Conservation (phyloP, 768 basidiomycete species). For the Cystoderma amianthinum region DNA sequence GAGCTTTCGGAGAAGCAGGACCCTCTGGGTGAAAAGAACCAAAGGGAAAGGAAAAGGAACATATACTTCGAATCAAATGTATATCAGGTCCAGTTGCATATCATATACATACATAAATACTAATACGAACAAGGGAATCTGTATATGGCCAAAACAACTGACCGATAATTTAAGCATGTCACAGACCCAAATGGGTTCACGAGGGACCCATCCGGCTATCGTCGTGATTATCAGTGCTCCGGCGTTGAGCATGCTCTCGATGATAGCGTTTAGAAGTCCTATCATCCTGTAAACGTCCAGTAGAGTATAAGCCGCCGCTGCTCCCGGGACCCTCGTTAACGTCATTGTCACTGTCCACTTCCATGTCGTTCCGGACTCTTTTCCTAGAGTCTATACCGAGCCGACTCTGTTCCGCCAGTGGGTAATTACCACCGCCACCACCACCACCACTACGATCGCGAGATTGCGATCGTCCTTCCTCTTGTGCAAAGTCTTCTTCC, state of each 20-base stretch:
- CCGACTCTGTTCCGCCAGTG: conserved; percentile 30
- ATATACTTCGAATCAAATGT: neutral
- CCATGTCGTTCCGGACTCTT: conserved; percentile 57
- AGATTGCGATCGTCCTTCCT: conserved; percentile 38
- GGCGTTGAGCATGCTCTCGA: conserved; percentile 31
- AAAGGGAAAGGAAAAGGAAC: conserved; percentile 11
- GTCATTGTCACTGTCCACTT: conserved; percentile 50
- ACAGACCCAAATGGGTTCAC: conserved; percentile 12
- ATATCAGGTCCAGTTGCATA: conserved; percentile 11
- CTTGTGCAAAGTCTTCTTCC: conserved; percentile 40
- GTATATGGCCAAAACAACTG: too few species aligned
- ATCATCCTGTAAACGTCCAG: conserved; percentile 35
- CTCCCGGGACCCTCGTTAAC: conserved; percentile 21
- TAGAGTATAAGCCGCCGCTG: conserved; percentile 22
- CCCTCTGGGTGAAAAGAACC: conserved; percentile 6
- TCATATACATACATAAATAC: conserved; percentile 13
- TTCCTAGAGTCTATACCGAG: conserved; percentile 44
- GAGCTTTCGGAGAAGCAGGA: conserved; percentile 1
- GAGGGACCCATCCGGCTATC: conserved; percentile 26
- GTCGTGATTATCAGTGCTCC: conserved; percentile 31
- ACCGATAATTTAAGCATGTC: too few species aligned
- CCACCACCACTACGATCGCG: conserved; percentile 30
- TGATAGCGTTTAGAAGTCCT: conserved; percentile 55
- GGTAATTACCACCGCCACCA: conserved; percentile 22
- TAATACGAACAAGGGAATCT: too few species aligned